Base-by-base conservation (phyloP, 352 stramenopile genomes). In the Phytophthora fragariae region DNA sequence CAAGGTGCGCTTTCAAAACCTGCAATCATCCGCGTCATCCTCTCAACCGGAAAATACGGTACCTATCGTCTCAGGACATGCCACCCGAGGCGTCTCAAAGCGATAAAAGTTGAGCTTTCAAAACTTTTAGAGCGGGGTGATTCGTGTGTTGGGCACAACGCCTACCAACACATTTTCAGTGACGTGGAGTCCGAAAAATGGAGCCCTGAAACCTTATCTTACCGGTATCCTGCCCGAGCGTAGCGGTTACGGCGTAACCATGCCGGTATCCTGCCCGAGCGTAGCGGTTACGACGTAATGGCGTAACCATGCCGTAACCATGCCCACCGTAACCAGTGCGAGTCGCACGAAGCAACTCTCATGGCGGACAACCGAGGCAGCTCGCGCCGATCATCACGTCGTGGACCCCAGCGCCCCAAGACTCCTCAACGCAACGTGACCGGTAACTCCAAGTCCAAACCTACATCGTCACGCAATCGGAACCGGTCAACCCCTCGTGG, bases 361-460 rank as follows among this genome's bases (percentile, higher is more conserved):
- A 74, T 74, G 68, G 54, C 39, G 19, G 50, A 68, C 50, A 49
- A 12, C 35, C 21, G 41, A 71, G 56, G n/a, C 56, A 19, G 10
- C 35, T 61, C 61, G 31, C 60, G 53, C 24, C 67, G 44, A 60
- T 56, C 53, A 37, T 58, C 56, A 3, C 56, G 49, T n/a, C 68
- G 49, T 37, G 49, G 39, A 14, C 15, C 37, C 1, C 62, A 57
- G 31, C 55, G 49, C 68, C 2, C 56, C n/a, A 62, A 68, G 31
- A n/a, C 15, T 17, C 14, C 27, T 17, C 62, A 56, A 59, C 55
- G 37, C 33, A 58, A 39, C 31, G 21, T 41, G 6, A 39, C 19
- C 10, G 9, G 3, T 4, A 60, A 37, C 10, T 29, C 21, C 41
- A 56, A 72, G 57, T 58, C 55, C 9, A 61, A 62, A 35, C 2